These are phyloP conservation scores for Berberis vulgaris DNA, from an alignment of 164 flowering plant species.

Conservation along the genomic window DNA sequence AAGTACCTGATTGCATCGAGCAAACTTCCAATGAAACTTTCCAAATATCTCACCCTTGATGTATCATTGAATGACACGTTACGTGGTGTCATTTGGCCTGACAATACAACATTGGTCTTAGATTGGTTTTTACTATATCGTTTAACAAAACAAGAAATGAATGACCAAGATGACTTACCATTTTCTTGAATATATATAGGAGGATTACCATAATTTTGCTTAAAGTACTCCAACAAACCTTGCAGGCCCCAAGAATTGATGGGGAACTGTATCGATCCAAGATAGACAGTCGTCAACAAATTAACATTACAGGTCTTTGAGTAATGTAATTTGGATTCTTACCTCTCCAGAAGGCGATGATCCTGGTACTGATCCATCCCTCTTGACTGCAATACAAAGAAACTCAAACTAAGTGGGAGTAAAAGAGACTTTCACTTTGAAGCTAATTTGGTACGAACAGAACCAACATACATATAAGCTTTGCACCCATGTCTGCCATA, in stretches of 20 bases:
- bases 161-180: constrained; percentile 13
- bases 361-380: background rate
- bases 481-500: constrained; percentile 23
- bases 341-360: constrained; percentile 15
- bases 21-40: constrained; percentile 24
- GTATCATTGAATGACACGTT: constrained; percentile 26
- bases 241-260: constrained; percentile 25
- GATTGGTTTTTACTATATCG: background rate
- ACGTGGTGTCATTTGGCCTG: constrained; percentile 20
- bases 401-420: too few species aligned
- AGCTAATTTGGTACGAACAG: too few species aligned
- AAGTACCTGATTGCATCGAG: constrained; percentile 34
- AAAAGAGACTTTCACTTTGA: too few species aligned
- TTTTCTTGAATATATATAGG: constrained; percentile 35
- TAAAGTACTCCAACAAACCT: constrained; percentile 39
- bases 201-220: constrained; percentile 56
- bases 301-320: background rate
- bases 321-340: constrained; percentile 4
- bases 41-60: constrained; percentile 24
- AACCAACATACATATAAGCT: background rate
- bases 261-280: constrained; percentile 22
- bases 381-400: constrained; percentile 3
- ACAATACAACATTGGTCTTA: background rate
- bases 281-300: background rate
- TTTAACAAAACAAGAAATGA: background rate